phyloP scores from a whole-genome alignment of 2,329 filamentous ascomycete genomes.

The Lecanoromycetidae sp. region DNA sequence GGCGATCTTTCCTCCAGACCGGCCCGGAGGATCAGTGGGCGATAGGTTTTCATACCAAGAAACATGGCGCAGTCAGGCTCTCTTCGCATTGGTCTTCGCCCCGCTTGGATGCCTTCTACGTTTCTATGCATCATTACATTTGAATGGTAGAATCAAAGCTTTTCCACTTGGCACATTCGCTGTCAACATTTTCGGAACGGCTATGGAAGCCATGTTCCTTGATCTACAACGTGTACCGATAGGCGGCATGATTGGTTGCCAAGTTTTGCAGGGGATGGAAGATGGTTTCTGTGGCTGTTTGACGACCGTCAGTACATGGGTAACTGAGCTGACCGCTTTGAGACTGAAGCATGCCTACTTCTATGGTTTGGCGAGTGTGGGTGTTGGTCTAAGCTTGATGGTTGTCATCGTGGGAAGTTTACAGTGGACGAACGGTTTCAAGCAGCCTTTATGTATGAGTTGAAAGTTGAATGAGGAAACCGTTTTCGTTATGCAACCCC shows the following conservation, averaged over 20 bases:
- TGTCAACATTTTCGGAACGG: conserved; percentile 68
- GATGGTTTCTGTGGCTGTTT: conserved; percentile 57
- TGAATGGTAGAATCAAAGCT: conserved; percentile 54
- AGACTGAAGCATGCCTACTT: conserved; percentile 49
- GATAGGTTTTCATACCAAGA: conserved; percentile 32
- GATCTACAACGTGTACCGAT: conserved; percentile 59
- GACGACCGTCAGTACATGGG: conserved; percentile 58
- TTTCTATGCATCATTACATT: conserved; percentile 56
- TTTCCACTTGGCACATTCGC: conserved; percentile 82
- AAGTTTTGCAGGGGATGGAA: conserved; percentile 53
- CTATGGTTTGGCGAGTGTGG: conserved; percentile 40
- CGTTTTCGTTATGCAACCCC: too few species aligned
- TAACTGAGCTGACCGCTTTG: conserved; percentile 46
- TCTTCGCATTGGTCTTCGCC: conserved; percentile 71
- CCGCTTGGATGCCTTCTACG: conserved; percentile 65
- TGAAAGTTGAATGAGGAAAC: too few species aligned
- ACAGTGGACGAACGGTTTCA: conserved; percentile 38
- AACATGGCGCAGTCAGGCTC: conserved; percentile 60
- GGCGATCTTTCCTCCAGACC: conserved; percentile 56
- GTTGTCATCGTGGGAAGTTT: conserved; percentile 46
- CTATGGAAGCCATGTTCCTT: conserved; percentile 61
- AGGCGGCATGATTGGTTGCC: conserved; percentile 48
- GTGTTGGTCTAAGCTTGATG: conserved; percentile 36
- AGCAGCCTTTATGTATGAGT: conserved; percentile 23
- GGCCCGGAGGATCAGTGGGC: conserved; percentile 25